These are phyloP conservation scores for Aquilaria malaccensis DNA, from an alignment of 345 rosid genomes.

Conservation along the genomic window DNA sequence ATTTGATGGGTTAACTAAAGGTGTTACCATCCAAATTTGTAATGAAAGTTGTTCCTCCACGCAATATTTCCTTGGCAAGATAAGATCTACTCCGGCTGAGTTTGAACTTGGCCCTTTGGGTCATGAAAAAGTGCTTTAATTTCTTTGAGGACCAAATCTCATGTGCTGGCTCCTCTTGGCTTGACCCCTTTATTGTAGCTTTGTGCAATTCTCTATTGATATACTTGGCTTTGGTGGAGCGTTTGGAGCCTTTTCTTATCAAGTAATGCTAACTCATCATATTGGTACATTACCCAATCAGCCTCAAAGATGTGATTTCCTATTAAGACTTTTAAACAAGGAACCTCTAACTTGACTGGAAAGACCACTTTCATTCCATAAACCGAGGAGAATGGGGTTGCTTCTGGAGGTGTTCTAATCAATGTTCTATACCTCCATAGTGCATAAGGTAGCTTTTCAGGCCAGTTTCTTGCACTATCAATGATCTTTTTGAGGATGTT, in stretches of 20 bases:
- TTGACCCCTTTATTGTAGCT: background rate
- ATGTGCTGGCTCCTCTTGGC: background rate
- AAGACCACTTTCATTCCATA: background rate
- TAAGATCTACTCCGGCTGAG: too few relatives aligned
- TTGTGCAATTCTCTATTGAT: background rate
- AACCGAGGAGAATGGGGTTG: background rate
- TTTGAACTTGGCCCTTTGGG: background rate
- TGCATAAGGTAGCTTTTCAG: background rate
- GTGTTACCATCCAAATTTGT: too few relatives aligned
- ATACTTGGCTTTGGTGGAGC: background rate
- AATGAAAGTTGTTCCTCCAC: too few relatives aligned
- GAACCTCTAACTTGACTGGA: background rate
- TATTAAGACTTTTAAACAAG: background rate
- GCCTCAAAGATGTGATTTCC: background rate
- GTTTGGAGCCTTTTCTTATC: background rate
- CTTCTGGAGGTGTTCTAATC: background rate
- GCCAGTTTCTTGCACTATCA: background rate
- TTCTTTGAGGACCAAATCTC: background rate
- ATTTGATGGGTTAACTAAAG: too few relatives aligned
- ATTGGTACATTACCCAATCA: background rate
- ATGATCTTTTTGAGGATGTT: background rate
- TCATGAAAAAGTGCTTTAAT: background rate
- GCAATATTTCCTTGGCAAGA: too few relatives aligned
- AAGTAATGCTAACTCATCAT: background rate
- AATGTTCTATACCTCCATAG: background rate